Evolutionary conservation across 192 early-diverging fungal genomes (phyloP).

Genomic region (Entophlyctis helioformis): DNA sequence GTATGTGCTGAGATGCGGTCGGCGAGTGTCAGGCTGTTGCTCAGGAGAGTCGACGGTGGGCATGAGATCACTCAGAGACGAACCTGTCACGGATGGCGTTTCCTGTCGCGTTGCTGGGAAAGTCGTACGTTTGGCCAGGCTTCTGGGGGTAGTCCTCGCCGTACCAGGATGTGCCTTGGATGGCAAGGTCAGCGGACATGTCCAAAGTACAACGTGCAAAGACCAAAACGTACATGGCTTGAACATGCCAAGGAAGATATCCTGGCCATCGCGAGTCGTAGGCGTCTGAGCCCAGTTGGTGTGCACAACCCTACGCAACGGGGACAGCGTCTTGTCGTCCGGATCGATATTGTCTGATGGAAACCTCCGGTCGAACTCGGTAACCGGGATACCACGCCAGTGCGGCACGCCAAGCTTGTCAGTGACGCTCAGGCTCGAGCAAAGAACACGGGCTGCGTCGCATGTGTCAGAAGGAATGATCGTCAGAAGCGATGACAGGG

Average conservation of each 20-base stretch:
- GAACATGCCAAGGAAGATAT: slow-evolving; percentile 30
- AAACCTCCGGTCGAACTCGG: slow-evolving; percentile 36
- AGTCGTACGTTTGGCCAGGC: slow-evolving; percentile 8
- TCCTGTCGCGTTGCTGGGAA: too few relatives aligned
- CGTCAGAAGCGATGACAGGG: too few relatives aligned
- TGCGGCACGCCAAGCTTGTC: slow-evolving; percentile 4
- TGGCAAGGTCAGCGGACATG: too few relatives aligned
- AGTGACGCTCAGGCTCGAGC: slow-evolving; percentile 10
- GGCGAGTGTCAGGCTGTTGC: too few relatives aligned
- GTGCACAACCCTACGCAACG: slow-evolving; percentile 43
- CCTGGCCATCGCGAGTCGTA: too few relatives aligned
- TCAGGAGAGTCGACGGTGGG: too few relatives aligned
- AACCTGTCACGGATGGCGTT: slow-evolving; percentile 9
- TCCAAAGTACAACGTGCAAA: not conserved
- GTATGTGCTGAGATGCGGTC: not conserved
- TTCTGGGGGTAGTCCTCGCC: slow-evolving; percentile 20
- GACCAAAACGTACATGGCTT: slow-evolving; percentile 4
- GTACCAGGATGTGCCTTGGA: slow-evolving; percentile 33
- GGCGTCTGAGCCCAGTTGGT: slow-evolving; percentile 16
- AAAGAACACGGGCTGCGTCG: slow-evolving; percentile 4
- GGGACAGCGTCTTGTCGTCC: slow-evolving; percentile 36
- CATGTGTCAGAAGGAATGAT: not conserved
- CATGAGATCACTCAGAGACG: slow-evolving; percentile 26
- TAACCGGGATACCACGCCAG: slow-evolving; percentile 19
- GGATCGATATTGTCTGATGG: too few relatives aligned